These are phyloP conservation scores for Penicillium cinerascens DNA, from an alignment of 495 filamentous ascomycete species.

Conservation along the genomic window DNA sequence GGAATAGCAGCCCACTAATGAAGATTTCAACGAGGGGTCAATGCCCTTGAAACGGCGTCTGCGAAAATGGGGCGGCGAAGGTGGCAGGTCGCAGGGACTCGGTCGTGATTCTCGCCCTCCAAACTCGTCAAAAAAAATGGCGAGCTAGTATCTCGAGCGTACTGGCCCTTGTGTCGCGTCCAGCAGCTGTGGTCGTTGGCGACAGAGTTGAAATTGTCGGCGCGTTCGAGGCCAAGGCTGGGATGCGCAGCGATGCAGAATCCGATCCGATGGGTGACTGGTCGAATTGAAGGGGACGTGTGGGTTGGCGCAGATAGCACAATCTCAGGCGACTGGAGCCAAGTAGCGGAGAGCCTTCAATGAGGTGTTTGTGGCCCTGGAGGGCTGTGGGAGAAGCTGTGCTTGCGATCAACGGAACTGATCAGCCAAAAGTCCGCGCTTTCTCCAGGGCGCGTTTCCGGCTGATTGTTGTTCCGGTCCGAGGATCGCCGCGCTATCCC, in stretches of 20 bases:
- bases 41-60: not conserved
- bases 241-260: constrained; percentile 16
- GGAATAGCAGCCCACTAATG: not conserved
- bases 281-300: not conserved
- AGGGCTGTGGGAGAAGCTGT: constrained; percentile 16
- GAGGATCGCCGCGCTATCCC: not conserved
- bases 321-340: constrained; percentile 2
- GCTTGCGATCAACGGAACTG: constrained; percentile 26
- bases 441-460: constrained; percentile 21
- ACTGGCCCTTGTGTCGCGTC: not conserved
- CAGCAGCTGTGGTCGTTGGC: not conserved
- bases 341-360: constrained; percentile 16
- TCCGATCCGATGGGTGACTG: not conserved
- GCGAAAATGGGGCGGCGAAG: not conserved
- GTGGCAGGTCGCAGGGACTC: not conserved
- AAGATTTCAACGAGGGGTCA: not conserved
- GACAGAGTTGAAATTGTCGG: not conserved
- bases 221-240: constrained; percentile 13
- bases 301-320: not conserved
- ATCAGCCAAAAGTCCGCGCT: constrained; percentile 35
- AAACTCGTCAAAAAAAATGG: not conserved
- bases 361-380: constrained; percentile 20
- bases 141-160: not conserved
- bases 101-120: not conserved
- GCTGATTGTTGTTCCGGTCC: constrained; percentile 13